Base-by-base conservation (phyloP, 768 basidiomycete species). In the Daedalea quercina region DNA sequence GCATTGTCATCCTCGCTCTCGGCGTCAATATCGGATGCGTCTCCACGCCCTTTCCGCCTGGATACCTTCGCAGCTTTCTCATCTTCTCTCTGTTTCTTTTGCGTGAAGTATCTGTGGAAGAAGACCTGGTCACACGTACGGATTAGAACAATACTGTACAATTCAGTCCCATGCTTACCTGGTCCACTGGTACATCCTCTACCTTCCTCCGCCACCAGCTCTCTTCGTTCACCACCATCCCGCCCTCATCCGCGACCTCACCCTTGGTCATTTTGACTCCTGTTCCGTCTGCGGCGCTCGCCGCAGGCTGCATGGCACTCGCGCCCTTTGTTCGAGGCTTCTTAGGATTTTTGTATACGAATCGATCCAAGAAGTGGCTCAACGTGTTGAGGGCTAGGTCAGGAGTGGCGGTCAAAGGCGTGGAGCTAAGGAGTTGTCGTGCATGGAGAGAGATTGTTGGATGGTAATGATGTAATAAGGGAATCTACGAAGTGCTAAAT, bases 331-430 rank as follows among this genome's bases (percentile, higher is more conserved):
- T 71, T 53, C 70, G 72, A 35, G 65, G 60, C 60, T 86, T 84
- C 73, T 97, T 98, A 1, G 94, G 85, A 66, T 98, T 97, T 69
- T 94, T 91, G 75, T 92, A 97, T 41, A 97, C 90, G 71, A 98
- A 97, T 2, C 94, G 82, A 65, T 98, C 96, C 37, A 98, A 79
- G 80, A 99, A 97, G 62, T 94, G 90, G 0, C 90, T 85, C 22
- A 97, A 80, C 0, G 94, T 94, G 71, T 96, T 94, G 52, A 93
- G 83, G 9, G 90, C 84, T 45, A 99, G 85, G 63, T 98, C 94
- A 0, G 91, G 79, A 9, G 81, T 85, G 9, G 89, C 86, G 0
- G 91, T 90, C 11, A 97, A 71, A 0, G 87, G 85, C 45, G 85
- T 76, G 8, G 77, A 79, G 1, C 73, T 63, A 46, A 97, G 78